Base-by-base conservation (phyloP, 164 flowering plant species). In the Chloranthus sessilifolius region DNA sequence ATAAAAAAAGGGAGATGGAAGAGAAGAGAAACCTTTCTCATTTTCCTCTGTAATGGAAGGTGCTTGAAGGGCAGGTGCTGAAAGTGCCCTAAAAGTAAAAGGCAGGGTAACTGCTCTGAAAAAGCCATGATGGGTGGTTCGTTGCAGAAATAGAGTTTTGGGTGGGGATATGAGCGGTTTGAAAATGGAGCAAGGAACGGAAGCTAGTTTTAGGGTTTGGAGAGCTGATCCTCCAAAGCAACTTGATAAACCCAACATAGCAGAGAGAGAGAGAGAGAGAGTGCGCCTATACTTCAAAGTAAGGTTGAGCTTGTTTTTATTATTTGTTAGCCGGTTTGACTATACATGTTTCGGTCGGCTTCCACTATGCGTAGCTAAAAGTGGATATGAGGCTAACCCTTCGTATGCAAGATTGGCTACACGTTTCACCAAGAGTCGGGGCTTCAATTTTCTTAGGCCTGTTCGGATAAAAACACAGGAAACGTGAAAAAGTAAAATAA, bases 241-340 rank as follows among this genome's bases (percentile, higher is more conserved):
- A 9, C 60, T 40, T 12, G 70, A 55, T 36, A 77, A 61, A 7
- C 69, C 69, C 79, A n/a, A n/a, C n/a, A 77, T 77, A 28, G 34
- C 34, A 3, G 24, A n/a, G n/a, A 12, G 33, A 31, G 33, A 23
- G 42, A 37, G 43, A 37, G 43, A 35, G n/a, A n/a, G n/a, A n/a
- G n/a, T n/a, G n/a, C n/a, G n/a, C n/a, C n/a, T n/a, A n/a, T n/a
- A n/a, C n/a, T n/a, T n/a, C n/a, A n/a, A n/a, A n/a, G n/a, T n/a
- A n/a, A n/a, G n/a, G n/a, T n/a, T n/a, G n/a, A n/a, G n/a, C n/a
- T n/a, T n/a, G n/a, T n/a, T n/a, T n/a, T n/a, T n/a, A n/a, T n/a
- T n/a, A n/a, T n/a, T n/a, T n/a, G n/a, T n/a, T n/a, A n/a, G n/a
- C n/a, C n/a, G n/a, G n/a, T n/a, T n/a, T n/a, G n/a, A n/a, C n/a